Percentiles rank a stretch among this genome's conserved stretches.
Evolutionary conservation across 352 stramenopile species (phyloP).

Genomic region (Bremia lactucae): DNA sequence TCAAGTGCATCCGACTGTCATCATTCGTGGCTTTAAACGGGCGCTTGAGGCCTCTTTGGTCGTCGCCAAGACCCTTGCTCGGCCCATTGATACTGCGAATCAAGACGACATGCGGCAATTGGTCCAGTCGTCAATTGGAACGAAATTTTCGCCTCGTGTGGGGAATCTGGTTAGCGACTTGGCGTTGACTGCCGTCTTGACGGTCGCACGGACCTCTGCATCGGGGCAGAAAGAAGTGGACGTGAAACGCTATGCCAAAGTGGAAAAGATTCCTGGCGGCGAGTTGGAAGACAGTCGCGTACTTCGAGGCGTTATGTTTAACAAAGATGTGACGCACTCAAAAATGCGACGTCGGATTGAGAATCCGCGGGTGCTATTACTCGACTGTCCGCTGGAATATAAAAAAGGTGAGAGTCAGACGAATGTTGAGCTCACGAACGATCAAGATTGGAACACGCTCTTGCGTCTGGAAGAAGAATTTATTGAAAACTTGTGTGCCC

Average conservation of each 20-base stretch:
- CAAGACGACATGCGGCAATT: slow-evolving; percentile 91
- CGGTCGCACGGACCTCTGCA: slow-evolving; percentile 84
- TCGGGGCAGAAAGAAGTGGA: slow-evolving; percentile 93
- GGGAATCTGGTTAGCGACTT: slow-evolving; percentile 96
- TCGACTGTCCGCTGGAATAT: slow-evolving; percentile 99
- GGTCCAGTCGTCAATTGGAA: slow-evolving; percentile 95
- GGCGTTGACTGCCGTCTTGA: slow-evolving; percentile 94
- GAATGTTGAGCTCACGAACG: slow-evolving; percentile 98
- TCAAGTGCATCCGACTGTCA: slow-evolving; percentile 97
- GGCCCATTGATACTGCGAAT: slow-evolving; percentile 93
- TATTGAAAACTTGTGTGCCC: slow-evolving; percentile 98
- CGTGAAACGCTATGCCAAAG: slow-evolving; percentile 98
- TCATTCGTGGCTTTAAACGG: slow-evolving; percentile 93
- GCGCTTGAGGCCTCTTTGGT: slow-evolving; percentile 82
- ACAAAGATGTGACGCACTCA: slow-evolving; percentile 99
- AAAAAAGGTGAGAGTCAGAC: slow-evolving; percentile 98
- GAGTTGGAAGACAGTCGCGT: slow-evolving; percentile 92
- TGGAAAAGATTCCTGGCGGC: slow-evolving; percentile 98
- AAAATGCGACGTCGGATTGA: slow-evolving; percentile 98
- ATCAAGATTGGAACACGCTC: slow-evolving; percentile 97
- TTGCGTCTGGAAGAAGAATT: slow-evolving; percentile 99
- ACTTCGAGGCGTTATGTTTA: slow-evolving; percentile 99
- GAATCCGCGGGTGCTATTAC: slow-evolving; percentile 96
- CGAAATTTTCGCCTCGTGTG: slow-evolving; percentile 96
- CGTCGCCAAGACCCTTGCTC: slow-evolving; percentile 89